phyloP scores from a whole-genome alignment of 1,139 yeast genomes.

The Starmera stellimalicola region DNA sequence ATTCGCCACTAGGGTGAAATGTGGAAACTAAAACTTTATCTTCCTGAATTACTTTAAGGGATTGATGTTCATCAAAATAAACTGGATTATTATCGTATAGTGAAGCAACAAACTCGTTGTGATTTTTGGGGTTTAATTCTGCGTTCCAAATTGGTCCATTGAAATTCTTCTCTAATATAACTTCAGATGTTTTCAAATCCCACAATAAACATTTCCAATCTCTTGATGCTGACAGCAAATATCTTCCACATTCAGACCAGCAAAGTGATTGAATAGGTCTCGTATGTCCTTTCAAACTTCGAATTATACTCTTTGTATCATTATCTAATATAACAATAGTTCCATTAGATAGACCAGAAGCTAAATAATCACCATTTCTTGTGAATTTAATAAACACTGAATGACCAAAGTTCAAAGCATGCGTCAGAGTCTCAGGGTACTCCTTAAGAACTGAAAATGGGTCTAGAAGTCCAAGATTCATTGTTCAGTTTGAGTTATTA shows the following conservation, averaged over 20 bases:
- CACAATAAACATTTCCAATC: constrained; percentile 82
- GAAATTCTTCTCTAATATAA: constrained; percentile 39
- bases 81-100: constrained; percentile 41
- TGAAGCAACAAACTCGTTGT: constrained; percentile 38
- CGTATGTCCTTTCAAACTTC: constrained; percentile 51
- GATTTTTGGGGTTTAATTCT: constrained; percentile 45
- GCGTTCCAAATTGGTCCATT: constrained; percentile 73
- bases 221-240: constrained; percentile 62
- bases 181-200: constrained; percentile 50
- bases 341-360: constrained; percentile 80
- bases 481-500: too few species aligned
- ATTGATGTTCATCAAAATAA: constrained; percentile 19
- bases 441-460: constrained; percentile 92
- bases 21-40: constrained; percentile 22
- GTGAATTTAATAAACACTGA: constrained; percentile 69
- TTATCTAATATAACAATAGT: constrained; percentile 69
- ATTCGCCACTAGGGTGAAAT: constrained; percentile 22
- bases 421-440: constrained; percentile 75
- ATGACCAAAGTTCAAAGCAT: constrained; percentile 60
- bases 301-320: constrained; percentile 45
- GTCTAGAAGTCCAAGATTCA: constrained; percentile 84
- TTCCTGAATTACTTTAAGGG: constrained; percentile 17
- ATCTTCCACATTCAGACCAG: constrained; percentile 75
- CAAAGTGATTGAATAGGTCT: constrained; percentile 66
- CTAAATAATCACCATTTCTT: constrained; percentile 76